Evolutionary conservation across 306 rosid genomes (phyloP).

Genomic region (Urtica urens): DNA sequence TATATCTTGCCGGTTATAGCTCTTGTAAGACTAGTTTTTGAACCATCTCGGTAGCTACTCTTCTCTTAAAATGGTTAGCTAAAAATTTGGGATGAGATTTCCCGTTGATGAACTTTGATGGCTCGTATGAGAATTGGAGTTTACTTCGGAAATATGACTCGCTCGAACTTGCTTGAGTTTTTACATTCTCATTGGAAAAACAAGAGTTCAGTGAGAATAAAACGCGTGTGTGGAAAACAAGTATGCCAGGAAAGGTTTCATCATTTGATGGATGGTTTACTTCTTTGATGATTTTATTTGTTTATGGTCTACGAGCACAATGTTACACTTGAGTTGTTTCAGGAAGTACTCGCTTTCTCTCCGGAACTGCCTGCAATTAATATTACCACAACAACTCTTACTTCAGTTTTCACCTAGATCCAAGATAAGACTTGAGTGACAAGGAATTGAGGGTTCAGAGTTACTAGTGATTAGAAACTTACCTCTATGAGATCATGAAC

Average conservation of each 20-base stretch:
- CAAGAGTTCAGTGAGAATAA: constrained; percentile 12
- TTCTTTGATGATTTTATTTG: constrained; percentile 21
- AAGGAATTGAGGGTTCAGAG: neutral
- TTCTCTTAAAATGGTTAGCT: constrained; percentile 3
- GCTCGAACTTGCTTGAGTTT: constrained; percentile 5
- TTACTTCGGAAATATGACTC: neutral
- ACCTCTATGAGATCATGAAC: constrained; percentile 18
- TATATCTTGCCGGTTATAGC: constrained; percentile 2
- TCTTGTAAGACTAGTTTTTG: neutral
- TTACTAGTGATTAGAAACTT: neutral
- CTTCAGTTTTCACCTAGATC: constrained; percentile 10
- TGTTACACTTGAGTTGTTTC: constrained; percentile 18
- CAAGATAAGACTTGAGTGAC: neutral
- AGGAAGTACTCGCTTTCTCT: constrained; percentile 21
- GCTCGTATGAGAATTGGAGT: neutral
- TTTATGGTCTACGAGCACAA: constrained; percentile 22
- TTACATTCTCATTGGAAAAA: constrained; percentile 8
- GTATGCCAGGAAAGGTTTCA: neutral
- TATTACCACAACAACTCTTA: constrained; percentile 14
- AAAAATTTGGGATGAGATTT: constrained; percentile 5
- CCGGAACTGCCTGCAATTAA: constrained; percentile 13
- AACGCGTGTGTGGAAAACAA: constrained; percentile 2
- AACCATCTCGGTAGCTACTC: neutral
- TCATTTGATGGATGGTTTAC: constrained; percentile 14
- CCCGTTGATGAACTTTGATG: neutral